These are phyloP conservation scores for Chaetomium cochliodes DNA, from an alignment of 495 filamentous ascomycete species.

Conservation along the genomic window DNA sequence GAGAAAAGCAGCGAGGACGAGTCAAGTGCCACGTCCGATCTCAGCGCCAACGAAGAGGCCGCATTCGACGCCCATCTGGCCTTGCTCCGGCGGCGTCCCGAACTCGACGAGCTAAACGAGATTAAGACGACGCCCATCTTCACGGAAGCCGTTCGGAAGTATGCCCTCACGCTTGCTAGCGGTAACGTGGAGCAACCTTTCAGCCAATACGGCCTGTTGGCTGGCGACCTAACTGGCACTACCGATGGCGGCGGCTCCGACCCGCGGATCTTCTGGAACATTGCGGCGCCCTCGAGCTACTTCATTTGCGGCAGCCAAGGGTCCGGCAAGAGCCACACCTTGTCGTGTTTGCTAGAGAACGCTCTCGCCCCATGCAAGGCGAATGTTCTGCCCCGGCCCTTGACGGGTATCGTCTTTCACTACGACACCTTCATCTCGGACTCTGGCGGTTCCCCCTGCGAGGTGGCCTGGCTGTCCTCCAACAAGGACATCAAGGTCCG, in stretches of 20 bases:
- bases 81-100: conserved; percentile 25
- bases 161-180: conserved; percentile 21
- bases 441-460: conserved; percentile 57
- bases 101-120: conserved; percentile 36
- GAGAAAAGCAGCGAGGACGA: neutral
- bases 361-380: conserved; percentile 48
- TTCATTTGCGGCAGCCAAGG: conserved; percentile 80
- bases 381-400: conserved; percentile 46
- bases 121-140: conserved; percentile 41
- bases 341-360: conserved; percentile 69
- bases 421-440: conserved; percentile 62
- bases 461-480: conserved; percentile 65
- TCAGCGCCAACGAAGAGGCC: conserved; percentile 14
- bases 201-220: conserved; percentile 46
- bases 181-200: conserved; percentile 24
- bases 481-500: conserved; percentile 54
- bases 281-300: conserved; percentile 62
- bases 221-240: conserved; percentile 30
- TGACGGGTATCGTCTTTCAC: conserved; percentile 68
- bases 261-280: conserved; percentile 62
- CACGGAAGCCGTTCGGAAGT: conserved; percentile 38
- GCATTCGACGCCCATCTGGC: conserved; percentile 18
- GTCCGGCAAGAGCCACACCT: conserved; percentile 71
- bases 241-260: conserved; percentile 36
- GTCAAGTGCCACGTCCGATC: neutral